Conservation (phyloP, 2,329 filamentous ascomycete species). For the Ophiostoma sp. region DNA sequence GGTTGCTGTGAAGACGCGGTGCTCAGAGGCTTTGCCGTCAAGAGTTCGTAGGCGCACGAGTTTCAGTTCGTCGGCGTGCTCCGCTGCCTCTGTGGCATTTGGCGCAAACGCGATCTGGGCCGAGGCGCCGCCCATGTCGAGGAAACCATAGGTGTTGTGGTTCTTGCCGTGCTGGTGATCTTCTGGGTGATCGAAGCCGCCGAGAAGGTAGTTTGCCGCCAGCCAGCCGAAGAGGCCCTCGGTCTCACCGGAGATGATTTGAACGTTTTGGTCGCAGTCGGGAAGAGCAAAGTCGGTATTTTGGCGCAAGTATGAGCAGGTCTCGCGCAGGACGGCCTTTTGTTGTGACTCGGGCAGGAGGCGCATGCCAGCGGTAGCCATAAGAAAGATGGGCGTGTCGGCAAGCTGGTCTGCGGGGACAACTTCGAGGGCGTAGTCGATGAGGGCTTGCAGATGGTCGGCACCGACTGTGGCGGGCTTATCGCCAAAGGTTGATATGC, state of each 20-base stretch:
- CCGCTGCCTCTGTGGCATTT: slow-evolving; percentile 81
- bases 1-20: slow-evolving; percentile 88
- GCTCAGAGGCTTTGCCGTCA: slow-evolving; percentile 70
- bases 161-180: slow-evolving; percentile 74
- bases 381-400: slow-evolving; percentile 87
- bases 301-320: slow-evolving; percentile 74
- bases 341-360: slow-evolving; percentile 71
- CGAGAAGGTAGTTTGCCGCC: slow-evolving; percentile 89
- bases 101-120: slow-evolving; percentile 97
- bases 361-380: slow-evolving; percentile 93
- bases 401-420: slow-evolving; percentile 70
- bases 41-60: slow-evolving; percentile 77
- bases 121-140: slow-evolving; percentile 97
- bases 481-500: slow-evolving; percentile 83
- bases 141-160: slow-evolving; percentile 92
- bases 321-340: slow-evolving; percentile 63
- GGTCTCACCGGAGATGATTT: slow-evolving; percentile 91
- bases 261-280: slow-evolving; percentile 84
- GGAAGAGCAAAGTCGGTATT: slow-evolving; percentile 78
- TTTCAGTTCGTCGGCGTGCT: slow-evolving; percentile 85
- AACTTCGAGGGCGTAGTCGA: slow-evolving; percentile 73
- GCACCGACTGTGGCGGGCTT: slow-evolving; percentile 69
- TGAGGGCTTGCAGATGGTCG: slow-evolving; percentile 71
- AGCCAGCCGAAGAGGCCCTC: slow-evolving; percentile 97
- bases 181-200: slow-evolving; percentile 75